phyloP scores from a whole-genome alignment of 306 rosid genomes.

The Cucurbita pepo region DNA sequence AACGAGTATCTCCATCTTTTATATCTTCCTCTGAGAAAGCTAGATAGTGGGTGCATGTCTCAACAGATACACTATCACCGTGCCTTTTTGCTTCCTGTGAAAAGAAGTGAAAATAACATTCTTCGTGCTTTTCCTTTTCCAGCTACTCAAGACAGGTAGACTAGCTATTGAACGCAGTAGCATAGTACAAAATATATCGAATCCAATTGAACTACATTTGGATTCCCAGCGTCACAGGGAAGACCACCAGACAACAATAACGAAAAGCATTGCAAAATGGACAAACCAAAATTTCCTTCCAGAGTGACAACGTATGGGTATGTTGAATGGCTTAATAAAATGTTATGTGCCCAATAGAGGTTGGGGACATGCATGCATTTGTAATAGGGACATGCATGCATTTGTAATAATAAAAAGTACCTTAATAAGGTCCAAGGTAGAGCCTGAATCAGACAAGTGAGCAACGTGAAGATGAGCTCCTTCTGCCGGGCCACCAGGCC shows the following conservation, averaged over 20 bases:
- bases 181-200: background rate
- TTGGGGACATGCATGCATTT: background rate
- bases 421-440: conserved; percentile 73
- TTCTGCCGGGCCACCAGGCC: conserved; percentile 52
- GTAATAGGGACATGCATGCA: background rate
- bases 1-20: conserved; percentile 66
- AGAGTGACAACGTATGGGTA: background rate
- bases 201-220: background rate
- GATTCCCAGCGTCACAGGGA: background rate
- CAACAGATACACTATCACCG: conserved; percentile 76
- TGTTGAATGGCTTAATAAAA: background rate
- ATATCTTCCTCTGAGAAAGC: conserved; percentile 78
- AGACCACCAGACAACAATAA: background rate
- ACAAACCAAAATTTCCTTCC: background rate
- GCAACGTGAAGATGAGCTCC: conserved; percentile 95
- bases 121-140: background rate
- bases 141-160: background rate
- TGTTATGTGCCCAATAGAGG: background rate
- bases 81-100: conserved; percentile 58
- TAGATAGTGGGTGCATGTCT: conserved; percentile 84
- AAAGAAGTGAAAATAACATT: background rate
- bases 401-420: conserved; percentile 13
- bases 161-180: background rate
- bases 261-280: background rate
- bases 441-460: conserved; percentile 84